Evolutionary conservation across 768 basidiomycete species (phyloP), one percentile per base, ranked within the genome.

Genomic region (Strobilomyces echinocephalus): DNA sequence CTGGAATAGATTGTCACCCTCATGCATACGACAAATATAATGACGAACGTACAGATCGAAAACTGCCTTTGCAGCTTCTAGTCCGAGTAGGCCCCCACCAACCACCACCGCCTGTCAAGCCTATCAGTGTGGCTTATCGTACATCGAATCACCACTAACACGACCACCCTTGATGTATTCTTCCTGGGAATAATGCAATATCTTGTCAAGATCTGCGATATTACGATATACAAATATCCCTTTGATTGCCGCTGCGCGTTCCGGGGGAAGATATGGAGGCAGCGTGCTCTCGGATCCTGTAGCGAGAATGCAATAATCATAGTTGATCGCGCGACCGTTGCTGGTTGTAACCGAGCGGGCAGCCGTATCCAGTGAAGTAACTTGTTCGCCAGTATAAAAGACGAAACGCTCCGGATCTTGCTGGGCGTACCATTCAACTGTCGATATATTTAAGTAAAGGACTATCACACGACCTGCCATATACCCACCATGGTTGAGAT

Each of bases 201-300:
- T 83, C 6, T 68, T 72, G 52, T 87, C 79, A 39, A 90, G 71
- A 61, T 90, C 88, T 20, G 81, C 69, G 42, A 90, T 79, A 55
- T 81, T 87, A 31, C 88, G 79, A 62, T 90, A 90, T 0, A 85
- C 84, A 54, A 87, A 88, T 3, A 85, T 69, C 5, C 88, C 87
- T 35, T 73, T 74, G 8, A 74, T 77, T 30, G 60, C 65, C 16
- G 64, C 68, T 4, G 73, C 70, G 15, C 71, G 60, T 30, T 73
- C 70, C 1, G 69, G 59, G 5, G 80, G 70, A 33, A 80, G 69
- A 60, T 84, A 86, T 0, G 79, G 72, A 4, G 87, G 87, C 15
- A 88, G 72, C 2, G 76, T 75, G 1, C 85, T 84, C 21, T 74
- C 74, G 1, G 86, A 88, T 2, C 88, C 88, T 0, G 88, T 88